Conservation (phyloP, 2,329 filamentous ascomycete genomes). For the Dactylellina cionopaga region DNA sequence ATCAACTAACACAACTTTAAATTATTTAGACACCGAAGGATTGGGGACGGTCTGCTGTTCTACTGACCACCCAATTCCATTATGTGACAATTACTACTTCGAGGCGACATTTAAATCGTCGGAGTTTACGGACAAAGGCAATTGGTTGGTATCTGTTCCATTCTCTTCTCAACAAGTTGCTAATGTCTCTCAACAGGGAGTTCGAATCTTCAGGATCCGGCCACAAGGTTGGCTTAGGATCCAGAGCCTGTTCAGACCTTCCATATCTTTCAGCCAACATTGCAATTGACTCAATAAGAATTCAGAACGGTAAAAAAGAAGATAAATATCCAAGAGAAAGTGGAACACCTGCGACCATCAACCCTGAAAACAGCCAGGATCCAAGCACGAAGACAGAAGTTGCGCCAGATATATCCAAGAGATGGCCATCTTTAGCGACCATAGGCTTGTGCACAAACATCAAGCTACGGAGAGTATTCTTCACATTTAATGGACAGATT, state of each 20-base stretch:
- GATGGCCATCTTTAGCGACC: neutral
- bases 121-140: neutral
- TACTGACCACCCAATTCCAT: neutral
- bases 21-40: no score
- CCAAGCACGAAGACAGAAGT: neutral
- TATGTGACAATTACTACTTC: neutral
- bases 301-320: no score
- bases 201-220: no score
- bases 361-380: neutral
- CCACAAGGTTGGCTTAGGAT: no score
- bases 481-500: neutral
- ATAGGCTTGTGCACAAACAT: neutral
- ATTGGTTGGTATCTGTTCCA: neutral
- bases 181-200: no score
- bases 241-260: no score
- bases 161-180: neutral
- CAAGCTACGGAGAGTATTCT: neutral
- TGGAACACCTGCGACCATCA: neutral
- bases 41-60: neutral
- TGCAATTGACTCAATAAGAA: no score
- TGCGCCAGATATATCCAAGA: neutral
- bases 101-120: neutral
- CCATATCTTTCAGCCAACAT: no score
- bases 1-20: no score
- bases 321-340: no score